phyloP scores from a whole-genome alignment of 768 basidiomycete genomes.

The Rhizopogon rudus region DNA sequence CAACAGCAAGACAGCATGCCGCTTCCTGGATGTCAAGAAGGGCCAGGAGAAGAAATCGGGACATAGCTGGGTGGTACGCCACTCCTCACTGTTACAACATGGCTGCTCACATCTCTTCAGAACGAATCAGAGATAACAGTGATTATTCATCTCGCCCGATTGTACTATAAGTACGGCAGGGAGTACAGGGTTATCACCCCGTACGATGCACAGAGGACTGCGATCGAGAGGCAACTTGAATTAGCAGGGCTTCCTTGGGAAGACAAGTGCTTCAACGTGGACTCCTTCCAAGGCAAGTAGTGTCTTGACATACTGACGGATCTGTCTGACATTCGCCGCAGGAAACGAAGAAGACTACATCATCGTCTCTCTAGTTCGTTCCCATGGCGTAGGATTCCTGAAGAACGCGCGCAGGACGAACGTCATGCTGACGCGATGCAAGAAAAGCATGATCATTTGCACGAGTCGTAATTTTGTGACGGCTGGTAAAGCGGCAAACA shows the following conservation, averaged over 20 bases:
- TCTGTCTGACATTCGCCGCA: constrained; percentile 23
- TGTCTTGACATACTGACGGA: not conserved
- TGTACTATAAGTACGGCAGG: constrained; percentile 40
- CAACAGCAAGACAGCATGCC: constrained; percentile 26
- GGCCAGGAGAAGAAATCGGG: constrained; percentile 25
- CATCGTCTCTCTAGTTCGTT: constrained; percentile 64
- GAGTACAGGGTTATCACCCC: constrained; percentile 71
- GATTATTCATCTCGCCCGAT: constrained; percentile 47
- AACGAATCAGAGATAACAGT: constrained; percentile 52
- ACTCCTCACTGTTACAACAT: not conserved
- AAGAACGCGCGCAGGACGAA: constrained; percentile 61
- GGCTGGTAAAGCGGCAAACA: constrained; percentile 8
- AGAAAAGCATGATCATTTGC: constrained; percentile 68
- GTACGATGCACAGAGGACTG: constrained; percentile 64
- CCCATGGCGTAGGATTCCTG: constrained; percentile 59
- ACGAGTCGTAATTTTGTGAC: constrained; percentile 35
- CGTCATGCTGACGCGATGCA: constrained; percentile 82
- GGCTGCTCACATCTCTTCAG: constrained; percentile 27
- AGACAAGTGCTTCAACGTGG: constrained; percentile 71
- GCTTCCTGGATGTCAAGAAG: constrained; percentile 33
- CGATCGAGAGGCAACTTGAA: constrained; percentile 54
- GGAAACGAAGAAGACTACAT: constrained; percentile 81
- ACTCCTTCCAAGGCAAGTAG: constrained; percentile 70
- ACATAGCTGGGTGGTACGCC: constrained; percentile 25
- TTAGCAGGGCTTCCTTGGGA: constrained; percentile 42